A percentile compares a stretch with the other conserved stretches of the same genome.
Conservation (phyloP, 2,329 filamentous ascomycete genomes). For the Clarireedia sp. region DNA sequence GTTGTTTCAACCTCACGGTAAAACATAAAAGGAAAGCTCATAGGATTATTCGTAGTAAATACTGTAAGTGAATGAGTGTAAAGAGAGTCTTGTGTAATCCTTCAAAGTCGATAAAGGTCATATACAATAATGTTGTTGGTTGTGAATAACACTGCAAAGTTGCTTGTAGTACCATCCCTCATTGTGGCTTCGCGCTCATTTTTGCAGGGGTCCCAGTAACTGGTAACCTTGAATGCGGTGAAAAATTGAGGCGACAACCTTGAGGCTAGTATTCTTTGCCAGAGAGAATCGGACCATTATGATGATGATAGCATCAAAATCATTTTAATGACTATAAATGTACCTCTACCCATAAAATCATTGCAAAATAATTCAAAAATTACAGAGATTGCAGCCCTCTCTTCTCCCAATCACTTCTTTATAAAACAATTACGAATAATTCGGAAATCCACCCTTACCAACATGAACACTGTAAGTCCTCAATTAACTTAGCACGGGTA, state of each 20-base stretch:
- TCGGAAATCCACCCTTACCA: conserved; percentile 4
- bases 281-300: background rate
- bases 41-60: background rate
- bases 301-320: background rate
- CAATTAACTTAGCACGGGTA: background rate
- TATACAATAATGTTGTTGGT: conserved; percentile 9
- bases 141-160: background rate
- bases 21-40: background rate
- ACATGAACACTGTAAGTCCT: conserved; percentile 48
- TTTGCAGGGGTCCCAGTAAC: background rate
- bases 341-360: background rate
- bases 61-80: conserved; percentile 4
- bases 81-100: conserved; percentile 2
- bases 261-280: background rate
- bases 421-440: background rate
- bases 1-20: background rate
- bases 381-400: background rate
- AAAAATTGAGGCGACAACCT: background rate
- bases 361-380: background rate
- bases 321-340: background rate
- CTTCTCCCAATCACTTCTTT: background rate
- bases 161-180: background rate
- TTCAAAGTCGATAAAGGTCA: conserved; percentile 2
- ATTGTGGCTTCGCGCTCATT: conserved; percentile 5
- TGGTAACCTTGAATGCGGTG: too few species aligned